A percentile compares a stretch with the other conserved stretches of the same genome.
Conservation (phyloP, 2,329 filamentous ascomycete genomes). For the Trichoderma breve region DNA sequence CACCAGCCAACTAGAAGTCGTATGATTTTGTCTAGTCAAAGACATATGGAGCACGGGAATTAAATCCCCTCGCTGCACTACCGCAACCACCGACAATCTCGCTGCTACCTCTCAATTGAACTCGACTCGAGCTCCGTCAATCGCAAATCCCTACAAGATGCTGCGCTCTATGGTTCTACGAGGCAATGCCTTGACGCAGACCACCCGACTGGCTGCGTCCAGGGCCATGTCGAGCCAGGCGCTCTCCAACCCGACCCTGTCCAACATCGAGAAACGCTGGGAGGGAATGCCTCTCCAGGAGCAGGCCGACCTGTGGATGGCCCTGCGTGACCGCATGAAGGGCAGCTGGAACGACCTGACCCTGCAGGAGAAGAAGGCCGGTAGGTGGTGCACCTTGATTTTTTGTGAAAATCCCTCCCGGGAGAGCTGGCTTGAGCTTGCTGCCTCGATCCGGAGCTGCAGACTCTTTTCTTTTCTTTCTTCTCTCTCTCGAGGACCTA, state of each 20-base stretch:
- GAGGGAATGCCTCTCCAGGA: slow-evolving; percentile 96
- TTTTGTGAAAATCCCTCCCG: slow-evolving; percentile 36
- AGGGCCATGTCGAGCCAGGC: slow-evolving; percentile 73
- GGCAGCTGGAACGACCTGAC: slow-evolving; percentile 94
- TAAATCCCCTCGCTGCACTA: slow-evolving; percentile 26
- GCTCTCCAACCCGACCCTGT: slow-evolving; percentile 95
- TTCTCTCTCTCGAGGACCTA: background rate
- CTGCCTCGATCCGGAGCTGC: background rate
- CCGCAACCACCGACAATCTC: slow-evolving; percentile 24
- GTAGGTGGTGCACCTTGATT: slow-evolving; percentile 57
- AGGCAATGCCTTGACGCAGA: slow-evolving; percentile 48
- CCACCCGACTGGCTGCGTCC: slow-evolving; percentile 45
- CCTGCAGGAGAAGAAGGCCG: slow-evolving; percentile 96
- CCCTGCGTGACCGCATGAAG: slow-evolving; percentile 98
- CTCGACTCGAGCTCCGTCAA: slow-evolving; percentile 18
- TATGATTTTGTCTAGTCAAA: slow-evolving; percentile 13
- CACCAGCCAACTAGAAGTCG: slow-evolving; percentile 9
- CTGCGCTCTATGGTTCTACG: slow-evolving; percentile 55
- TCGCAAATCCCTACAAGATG: slow-evolving; percentile 39
- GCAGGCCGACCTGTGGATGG: slow-evolving; percentile 99
- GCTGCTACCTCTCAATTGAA: slow-evolving; percentile 34
- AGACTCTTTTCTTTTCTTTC: background rate
- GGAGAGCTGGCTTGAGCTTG: background rate
- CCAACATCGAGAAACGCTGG: slow-evolving; percentile 99
- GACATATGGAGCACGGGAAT: slow-evolving; percentile 19